Percentiles rank a stretch among this genome's conserved stretches.
Evolutionary conservation across 1,284 basidiomycete species (phyloP).

Genomic region (Austroboletus novae-zelandiae): DNA sequence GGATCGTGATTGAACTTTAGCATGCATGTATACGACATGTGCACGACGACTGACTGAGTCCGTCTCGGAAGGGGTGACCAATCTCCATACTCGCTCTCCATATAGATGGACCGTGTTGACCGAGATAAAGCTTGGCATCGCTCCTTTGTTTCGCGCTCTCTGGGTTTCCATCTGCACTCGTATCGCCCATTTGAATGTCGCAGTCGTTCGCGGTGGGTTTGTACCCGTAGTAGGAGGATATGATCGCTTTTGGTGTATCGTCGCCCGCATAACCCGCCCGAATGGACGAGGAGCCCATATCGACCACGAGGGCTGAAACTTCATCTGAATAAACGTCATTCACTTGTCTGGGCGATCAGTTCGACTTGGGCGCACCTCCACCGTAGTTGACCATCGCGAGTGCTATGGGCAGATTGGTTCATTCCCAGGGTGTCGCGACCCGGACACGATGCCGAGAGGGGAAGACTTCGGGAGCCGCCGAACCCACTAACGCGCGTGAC

Average conservation of each 20-base stretch:
- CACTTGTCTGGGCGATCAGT: slow-evolving; percentile 9
- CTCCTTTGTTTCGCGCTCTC: slow-evolving; percentile 32
- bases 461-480: no score
- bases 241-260: slow-evolving; percentile 90
- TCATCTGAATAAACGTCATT: slow-evolving; percentile 56
- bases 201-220: slow-evolving; percentile 42
- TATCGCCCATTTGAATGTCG: slow-evolving; percentile 60
- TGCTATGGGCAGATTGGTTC: not conserved
- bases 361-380: slow-evolving; percentile 49
- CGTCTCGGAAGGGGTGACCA: slow-evolving; percentile 81
- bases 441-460: no score
- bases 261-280: slow-evolving; percentile 97
- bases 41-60: slow-evolving; percentile 64
- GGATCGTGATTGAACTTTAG: slow-evolving; percentile 8
- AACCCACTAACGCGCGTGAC: no score
- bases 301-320: slow-evolving; percentile 93
- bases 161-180: slow-evolving; percentile 33
- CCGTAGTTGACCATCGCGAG: slow-evolving; percentile 66
- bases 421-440: no score
- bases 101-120: slow-evolving; percentile 89
- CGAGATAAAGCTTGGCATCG: slow-evolving; percentile 75
- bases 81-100: slow-evolving; percentile 91
- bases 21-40: slow-evolving; percentile 2
- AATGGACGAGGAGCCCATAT: slow-evolving; percentile 88
- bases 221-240: slow-evolving; percentile 90